phyloP scores from a whole-genome alignment of 306 rosid genomes.

The Adenanthera pavonina region DNA sequence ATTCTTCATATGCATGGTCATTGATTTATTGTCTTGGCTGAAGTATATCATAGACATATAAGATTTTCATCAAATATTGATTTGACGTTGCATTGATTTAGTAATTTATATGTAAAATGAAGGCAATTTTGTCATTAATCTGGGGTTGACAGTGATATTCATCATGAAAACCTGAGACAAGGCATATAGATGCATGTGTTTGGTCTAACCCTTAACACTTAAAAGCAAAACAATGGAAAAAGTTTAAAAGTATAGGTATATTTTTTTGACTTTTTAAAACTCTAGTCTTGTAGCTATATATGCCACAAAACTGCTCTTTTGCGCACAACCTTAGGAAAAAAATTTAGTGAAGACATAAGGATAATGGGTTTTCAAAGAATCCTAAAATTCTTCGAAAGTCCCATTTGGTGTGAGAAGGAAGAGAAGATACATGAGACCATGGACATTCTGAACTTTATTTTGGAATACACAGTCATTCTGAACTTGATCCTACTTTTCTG shows the following conservation, averaged over 20 bases:
- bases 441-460: background rate
- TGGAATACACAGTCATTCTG: background rate
- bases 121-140: background rate
- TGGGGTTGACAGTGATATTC: background rate
- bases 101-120: conserved; percentile 8
- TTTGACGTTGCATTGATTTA: background rate
- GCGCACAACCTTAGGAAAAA: background rate
- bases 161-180: conserved; percentile 15
- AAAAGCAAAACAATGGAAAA: background rate
- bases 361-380: background rate
- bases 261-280: background rate
- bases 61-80: background rate
- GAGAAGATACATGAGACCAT: background rate
- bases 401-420: background rate
- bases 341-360: background rate
- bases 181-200: conserved; percentile 3
- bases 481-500: background rate
- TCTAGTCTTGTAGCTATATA: background rate
- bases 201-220: background rate
- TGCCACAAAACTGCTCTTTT: background rate
- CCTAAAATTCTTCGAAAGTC: background rate
- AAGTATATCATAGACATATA: background rate
- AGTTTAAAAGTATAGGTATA: background rate
- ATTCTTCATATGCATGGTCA: background rate
- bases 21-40: conserved; percentile 16